phyloP scores from a whole-genome alignment of 257 asterid species.

The Solanum habrochaites region DNA sequence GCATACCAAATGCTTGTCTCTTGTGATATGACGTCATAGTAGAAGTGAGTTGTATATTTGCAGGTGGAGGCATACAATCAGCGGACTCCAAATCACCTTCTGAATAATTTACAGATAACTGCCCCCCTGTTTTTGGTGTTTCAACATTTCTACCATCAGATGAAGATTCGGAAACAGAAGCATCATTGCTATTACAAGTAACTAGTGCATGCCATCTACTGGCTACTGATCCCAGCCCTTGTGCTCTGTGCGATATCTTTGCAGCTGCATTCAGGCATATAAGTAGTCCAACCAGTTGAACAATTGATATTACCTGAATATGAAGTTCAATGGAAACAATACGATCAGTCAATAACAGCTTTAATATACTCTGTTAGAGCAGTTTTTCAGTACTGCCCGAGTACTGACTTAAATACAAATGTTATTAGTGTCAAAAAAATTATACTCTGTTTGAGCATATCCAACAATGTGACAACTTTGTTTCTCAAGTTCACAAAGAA shows the following conservation, averaged over 20 bases:
- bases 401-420: background rate
- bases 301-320: slow-evolving; percentile 57
- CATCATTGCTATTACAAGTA: slow-evolving; percentile 50
- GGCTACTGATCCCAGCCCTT: slow-evolving; percentile 66
- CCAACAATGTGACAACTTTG: background rate
- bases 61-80: slow-evolving; percentile 27
- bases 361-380: background rate
- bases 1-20: slow-evolving; percentile 86
- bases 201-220: slow-evolving; percentile 83
- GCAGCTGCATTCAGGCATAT: slow-evolving; percentile 72
- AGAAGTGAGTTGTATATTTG: slow-evolving; percentile 28
- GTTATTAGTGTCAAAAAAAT: too few species aligned
- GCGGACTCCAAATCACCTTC: slow-evolving; percentile 74
- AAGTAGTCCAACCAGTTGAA: slow-evolving; percentile 60
- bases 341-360: background rate
- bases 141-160: slow-evolving; percentile 33
- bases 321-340: background rate
- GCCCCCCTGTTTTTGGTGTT: slow-evolving; percentile 2
- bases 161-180: slow-evolving; percentile 20
- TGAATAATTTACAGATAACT: slow-evolving; percentile 35
- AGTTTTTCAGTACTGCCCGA: background rate
- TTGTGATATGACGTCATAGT: slow-evolving; percentile 58
- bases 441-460: background rate
- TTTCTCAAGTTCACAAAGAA: background rate
- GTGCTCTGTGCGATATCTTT: slow-evolving; percentile 89